Evolutionary conservation across 2,329 filamentous ascomycete genomes (phyloP).

Genomic region (Dryadomyces quercus-mongolicae): DNA sequence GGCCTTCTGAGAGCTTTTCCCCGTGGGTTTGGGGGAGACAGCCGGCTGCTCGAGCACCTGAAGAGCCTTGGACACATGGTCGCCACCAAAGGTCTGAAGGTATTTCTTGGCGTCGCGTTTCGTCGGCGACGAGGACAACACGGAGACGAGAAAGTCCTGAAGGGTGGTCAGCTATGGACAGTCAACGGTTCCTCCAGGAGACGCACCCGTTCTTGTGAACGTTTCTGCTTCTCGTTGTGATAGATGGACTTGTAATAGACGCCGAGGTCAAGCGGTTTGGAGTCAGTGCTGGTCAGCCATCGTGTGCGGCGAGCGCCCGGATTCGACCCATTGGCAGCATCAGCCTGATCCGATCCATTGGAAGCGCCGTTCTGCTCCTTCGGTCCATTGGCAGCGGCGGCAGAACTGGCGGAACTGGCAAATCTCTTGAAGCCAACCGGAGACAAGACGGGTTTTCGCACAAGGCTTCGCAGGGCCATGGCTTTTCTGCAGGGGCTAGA

Average conservation of each 20-base stretch:
- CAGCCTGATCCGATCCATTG: too few species aligned
- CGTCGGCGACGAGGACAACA: constrained; percentile 79
- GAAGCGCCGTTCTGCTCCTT: too few species aligned
- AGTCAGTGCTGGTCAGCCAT: neutral
- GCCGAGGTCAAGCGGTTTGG: constrained; percentile 9
- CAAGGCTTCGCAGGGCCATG: neutral
- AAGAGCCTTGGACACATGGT: constrained; percentile 19
- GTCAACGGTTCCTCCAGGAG: neutral
- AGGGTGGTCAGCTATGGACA: neutral
- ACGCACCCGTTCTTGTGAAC: constrained; percentile 34
- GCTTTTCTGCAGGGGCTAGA: neutral
- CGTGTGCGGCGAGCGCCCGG: too few species aligned
- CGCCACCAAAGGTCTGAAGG: constrained; percentile 65
- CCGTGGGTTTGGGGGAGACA: too few species aligned
- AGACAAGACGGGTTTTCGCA: too few species aligned
- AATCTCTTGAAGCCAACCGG: neutral
- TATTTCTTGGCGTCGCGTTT: constrained; percentile 90
- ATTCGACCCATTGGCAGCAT: too few species aligned
- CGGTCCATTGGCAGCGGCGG: too few species aligned
- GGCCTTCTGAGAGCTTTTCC: constrained; percentile 9
- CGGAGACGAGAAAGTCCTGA: constrained; percentile 74
- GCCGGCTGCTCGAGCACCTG: constrained; percentile 16
- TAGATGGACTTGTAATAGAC: constrained; percentile 26
- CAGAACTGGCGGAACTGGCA: too few species aligned
- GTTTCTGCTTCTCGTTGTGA: constrained; percentile 32